A percentile compares a stretch with the other conserved stretches of the same genome.
Evolutionary conservation across 1,284 basidiomycete species (phyloP).

Genomic region (Cerrena zonata): DNA sequence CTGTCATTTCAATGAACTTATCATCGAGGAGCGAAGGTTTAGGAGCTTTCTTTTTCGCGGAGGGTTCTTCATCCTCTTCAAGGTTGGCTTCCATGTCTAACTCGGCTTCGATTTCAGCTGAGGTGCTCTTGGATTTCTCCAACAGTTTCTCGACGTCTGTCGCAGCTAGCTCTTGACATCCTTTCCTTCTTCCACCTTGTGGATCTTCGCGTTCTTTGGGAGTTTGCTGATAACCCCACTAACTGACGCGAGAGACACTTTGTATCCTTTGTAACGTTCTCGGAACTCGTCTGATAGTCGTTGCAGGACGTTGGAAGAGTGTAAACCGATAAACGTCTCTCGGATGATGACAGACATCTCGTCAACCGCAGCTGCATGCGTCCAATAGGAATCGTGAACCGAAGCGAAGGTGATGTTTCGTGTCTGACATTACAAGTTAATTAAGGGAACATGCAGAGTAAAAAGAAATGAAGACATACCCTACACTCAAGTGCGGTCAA

Average conservation of each 20-base stretch:
- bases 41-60: slow-evolving; percentile 19
- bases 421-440: slow-evolving; percentile 37
- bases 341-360: slow-evolving; percentile 87
- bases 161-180: neutral
- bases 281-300: slow-evolving; percentile 67
- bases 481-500: slow-evolving; percentile 89
- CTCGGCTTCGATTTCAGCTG: slow-evolving; percentile 6
- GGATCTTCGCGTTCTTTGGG: neutral
- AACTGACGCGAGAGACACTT: slow-evolving; percentile 62
- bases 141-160: slow-evolving; percentile 11
- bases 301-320: slow-evolving; percentile 78
- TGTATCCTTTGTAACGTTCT: slow-evolving; percentile 72
- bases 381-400: slow-evolving; percentile 99
- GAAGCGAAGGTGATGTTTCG: slow-evolving; percentile 82
- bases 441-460: neutral
- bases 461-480: slow-evolving; percentile 39
- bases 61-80: slow-evolving; percentile 19
- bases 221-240: slow-evolving; percentile 28
- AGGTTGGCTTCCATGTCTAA: slow-evolving; percentile 16
- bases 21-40: slow-evolving; percentile 19
- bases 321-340: slow-evolving; percentile 89
- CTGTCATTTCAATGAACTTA: slow-evolving; percentile 67
- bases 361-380: slow-evolving; percentile 85
- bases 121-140: neutral
- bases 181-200: neutral